Base-by-base conservation (phyloP, 257 asterid species). In the Solanum piurae region DNA sequence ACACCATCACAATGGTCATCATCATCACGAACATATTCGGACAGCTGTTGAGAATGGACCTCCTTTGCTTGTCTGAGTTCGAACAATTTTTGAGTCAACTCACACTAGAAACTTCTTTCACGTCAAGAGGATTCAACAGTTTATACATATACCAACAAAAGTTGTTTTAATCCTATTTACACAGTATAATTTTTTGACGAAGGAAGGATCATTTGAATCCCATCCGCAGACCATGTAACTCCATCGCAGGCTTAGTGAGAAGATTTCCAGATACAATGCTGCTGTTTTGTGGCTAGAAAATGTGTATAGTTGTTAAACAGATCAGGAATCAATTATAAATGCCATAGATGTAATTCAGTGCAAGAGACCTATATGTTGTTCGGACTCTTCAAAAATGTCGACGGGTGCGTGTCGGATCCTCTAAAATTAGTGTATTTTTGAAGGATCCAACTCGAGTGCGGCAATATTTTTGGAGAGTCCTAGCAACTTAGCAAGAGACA, bases 41-140 rank as follows among this genome's bases (percentile, higher is more conserved):
- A 94, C 96, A 46, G 99, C 98, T 68, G 95, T 93, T 7, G 99
- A 95, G 89, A 95, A 93, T 5, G 99, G 99, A 11, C 95, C 95
- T 64, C 92, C 92, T 87, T 87, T 92, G 88, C 95, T 92, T n/a
- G 74, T 92, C 0, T 92, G 80, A 91, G 4, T 49, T 82, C 44
- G 9, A 46, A 12, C 27, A 27, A 80, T 29, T 80, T 80, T 80
- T 18, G 85, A 80, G 18, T 31, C n/a, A 64, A n/a, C 58, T 40
- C 31, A 25, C 62, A 77, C 58, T 38, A n/a, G 16, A 75, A 23
- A 40, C 6, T 76, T 40, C 64, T 29, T 12, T 9, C 12, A 31
- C 14, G 71, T 49, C 86, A 82, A 49, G 18, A 21, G 44, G 27
- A 52, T 82, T 49, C 86, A 82, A 46, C 86, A 31, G 1, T 31